Conservation (phyloP, 768 basidiomycete species). For the Chiua virens region DNA sequence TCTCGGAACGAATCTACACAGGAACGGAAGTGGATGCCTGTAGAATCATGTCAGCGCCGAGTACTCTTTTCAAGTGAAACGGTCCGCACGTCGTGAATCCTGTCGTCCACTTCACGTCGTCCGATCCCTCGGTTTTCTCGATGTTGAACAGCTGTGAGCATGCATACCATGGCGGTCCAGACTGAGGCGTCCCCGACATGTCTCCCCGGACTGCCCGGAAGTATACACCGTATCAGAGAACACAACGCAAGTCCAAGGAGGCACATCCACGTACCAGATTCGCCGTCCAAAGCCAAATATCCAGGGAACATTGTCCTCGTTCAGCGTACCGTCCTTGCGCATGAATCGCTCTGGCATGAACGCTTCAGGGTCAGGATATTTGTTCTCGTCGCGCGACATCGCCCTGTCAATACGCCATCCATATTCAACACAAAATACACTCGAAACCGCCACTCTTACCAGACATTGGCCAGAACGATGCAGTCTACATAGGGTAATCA, state of each 20-base stretch:
- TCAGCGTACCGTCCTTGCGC: slow-evolving; percentile 11
- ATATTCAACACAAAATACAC: neutral
- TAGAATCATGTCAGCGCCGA: neutral
- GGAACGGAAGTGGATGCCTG: slow-evolving; percentile 18
- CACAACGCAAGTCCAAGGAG: neutral
- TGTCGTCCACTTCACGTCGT: slow-evolving; percentile 16
- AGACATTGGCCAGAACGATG: slow-evolving; percentile 10
- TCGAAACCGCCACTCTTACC: neutral
- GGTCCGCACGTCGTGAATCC: slow-evolving; percentile 11
- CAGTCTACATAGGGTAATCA: slow-evolving; percentile 3
- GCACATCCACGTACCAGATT: slow-evolving; percentile 10
- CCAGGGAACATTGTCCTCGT: slow-evolving; percentile 9
- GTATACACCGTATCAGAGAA: neutral
- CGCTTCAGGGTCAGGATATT: slow-evolving; percentile 31
- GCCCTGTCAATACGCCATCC: slow-evolving; percentile 28
- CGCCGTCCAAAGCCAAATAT: slow-evolving; percentile 23
- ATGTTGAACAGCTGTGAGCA: slow-evolving; percentile 17
- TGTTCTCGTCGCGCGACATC: slow-evolving; percentile 38
- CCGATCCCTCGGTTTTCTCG: slow-evolving; percentile 13
- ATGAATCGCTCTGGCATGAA: slow-evolving; percentile 43
- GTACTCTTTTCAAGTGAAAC: neutral
- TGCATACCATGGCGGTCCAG: slow-evolving; percentile 22
- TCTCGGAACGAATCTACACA: slow-evolving; percentile 15
- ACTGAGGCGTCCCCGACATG: slow-evolving; percentile 22
- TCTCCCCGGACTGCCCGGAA: slow-evolving; percentile 15